Evolutionary conservation across 495 filamentous ascomycete genomes (phyloP), one percentile per base, ranked within the genome.

Genomic region (Hypoxylon intermedium): DNA sequence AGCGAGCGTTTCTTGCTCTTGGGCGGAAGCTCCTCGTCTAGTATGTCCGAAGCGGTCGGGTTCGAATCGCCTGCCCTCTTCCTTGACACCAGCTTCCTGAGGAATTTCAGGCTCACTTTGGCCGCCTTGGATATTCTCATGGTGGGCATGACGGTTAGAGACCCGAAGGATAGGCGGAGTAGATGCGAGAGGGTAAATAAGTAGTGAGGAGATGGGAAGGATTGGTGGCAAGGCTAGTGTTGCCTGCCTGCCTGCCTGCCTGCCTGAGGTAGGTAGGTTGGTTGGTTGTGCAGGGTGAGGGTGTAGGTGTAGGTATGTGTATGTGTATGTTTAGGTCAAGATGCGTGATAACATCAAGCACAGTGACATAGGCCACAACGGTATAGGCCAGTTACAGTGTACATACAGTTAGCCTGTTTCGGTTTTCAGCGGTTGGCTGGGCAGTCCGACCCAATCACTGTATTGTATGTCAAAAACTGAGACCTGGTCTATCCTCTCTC

Each of bases 31-130:
- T 49, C 50, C 26, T 40, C 28, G 33, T 2, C 12, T 20, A 23
- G 16, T 15, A 51, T 36, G 9, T 36, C 47, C 19, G 34, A 23
- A 20, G 38, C 16, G 16, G 28, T 48, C 16, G 30, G 1, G 15
- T 13, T 12, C n/a, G 7, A 2, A 16, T 44, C 24, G 30, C 20
- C 5, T 2, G 53, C 19, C 28, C 44, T 55, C 44, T 38, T 59
- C 9, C n/a, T n/a, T n/a, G 26, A 26, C 18, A 62, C 36, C 30
- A 70, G 61, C 65, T 63, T 70, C 51, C 63, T 70, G 13, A 70
- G 50, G 24, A 68, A 64, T 42, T 61, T 58, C 2, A 70, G 58
- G 50, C 57, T 63, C 45, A 56, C 42, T 41, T 53, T 63, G 21
- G 50, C 60, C 45, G 56, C 37, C 42, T 56, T 63, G 21, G 50